These are phyloP conservation scores for Clitopilus hobsonii DNA, from an alignment of 768 basidiomycete species.

Conservation along the genomic window DNA sequence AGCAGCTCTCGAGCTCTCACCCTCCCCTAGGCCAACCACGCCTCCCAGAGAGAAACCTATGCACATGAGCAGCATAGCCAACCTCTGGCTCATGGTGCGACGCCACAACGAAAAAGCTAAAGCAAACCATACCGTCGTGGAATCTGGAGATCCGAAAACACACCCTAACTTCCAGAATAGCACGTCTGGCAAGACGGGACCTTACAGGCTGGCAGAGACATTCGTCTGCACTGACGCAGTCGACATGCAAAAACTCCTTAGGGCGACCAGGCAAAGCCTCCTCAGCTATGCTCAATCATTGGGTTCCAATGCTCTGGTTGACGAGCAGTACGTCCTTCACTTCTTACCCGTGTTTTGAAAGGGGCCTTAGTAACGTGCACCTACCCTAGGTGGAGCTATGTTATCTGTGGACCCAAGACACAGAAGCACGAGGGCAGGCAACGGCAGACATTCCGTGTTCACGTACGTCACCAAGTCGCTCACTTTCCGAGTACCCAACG, in stretches of 20 bases:
- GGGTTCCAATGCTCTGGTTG: conserved; percentile 59
- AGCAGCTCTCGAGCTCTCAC: conserved; percentile 3
- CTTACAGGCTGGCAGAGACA: conserved; percentile 31
- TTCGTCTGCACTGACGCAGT: conserved; percentile 63
- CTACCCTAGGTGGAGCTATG: conserved; percentile 56
- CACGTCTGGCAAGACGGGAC: conserved; percentile 18
- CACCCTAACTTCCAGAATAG: conserved; percentile 28
- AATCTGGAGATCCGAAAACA: conserved; percentile 36
- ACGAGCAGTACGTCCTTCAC: conserved; percentile 56
- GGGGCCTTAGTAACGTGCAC: not conserved
- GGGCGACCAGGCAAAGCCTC: conserved; percentile 47
- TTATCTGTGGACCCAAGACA: conserved; percentile 43
- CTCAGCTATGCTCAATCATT: conserved; percentile 42
- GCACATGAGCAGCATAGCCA: conserved; percentile 39
- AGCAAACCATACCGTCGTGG: conserved; percentile 24
- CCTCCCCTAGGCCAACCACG: conserved; percentile 8
- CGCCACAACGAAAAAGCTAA: conserved; percentile 23
- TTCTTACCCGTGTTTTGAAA: conserved; percentile 1
- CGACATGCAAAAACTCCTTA: conserved; percentile 51
- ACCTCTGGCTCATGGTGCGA: conserved; percentile 50
- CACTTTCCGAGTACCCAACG: no score
- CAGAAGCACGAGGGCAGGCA: conserved; percentile 22
- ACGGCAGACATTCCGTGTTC: conserved; percentile 51
- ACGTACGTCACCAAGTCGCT: conserved; percentile 48
- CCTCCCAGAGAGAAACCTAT: conserved; percentile 19